Base-by-base conservation (phyloP, 2,329 filamentous ascomycete species). In the Pyrenophora teres region DNA sequence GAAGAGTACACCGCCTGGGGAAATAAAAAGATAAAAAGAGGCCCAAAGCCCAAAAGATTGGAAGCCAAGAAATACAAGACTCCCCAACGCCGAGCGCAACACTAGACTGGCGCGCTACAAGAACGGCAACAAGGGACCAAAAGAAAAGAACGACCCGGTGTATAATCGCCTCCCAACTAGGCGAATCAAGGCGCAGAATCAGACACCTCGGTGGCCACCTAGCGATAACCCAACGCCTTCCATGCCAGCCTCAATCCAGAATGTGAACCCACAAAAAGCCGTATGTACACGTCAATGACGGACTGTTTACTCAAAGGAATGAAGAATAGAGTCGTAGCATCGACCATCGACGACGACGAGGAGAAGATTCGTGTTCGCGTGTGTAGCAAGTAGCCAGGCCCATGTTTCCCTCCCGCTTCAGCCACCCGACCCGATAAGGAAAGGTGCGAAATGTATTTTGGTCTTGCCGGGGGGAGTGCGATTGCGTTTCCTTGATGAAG, bases 281-380 rank as follows among this genome's bases (percentile, higher is more conserved):
- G 50, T 64, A 59, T 63, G 40, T 65, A 66, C 63, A 61, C 56
- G 37, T 33, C 30, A 40, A 36, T 36, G 16, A 40, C 41, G 53
- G 40, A 62, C 56, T 59, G 52, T 51, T 59, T 64, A 57, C 54
- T 57, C 50, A 61, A 63, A 47, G 53, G 56, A 52, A 64, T 18
- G 45, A 31, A 25, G 50, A 44, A 43, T 21, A 51, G 39, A 37
- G 47, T 54, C 54, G 48, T 46, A 52, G 53, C 44, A 31, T 47
- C 53, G 52, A 59, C 54, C 43, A 25, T 46, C 23, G 43, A 25
- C 5, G 25, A 46, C 25, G 25, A 46, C 43, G 12, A 31, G 38
- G 48, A 53, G 37, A 50, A 50, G 23, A 41, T 56, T 60, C 60
- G 48, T 63, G 52, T 50, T 53, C 60, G 50, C 57, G 40, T 62